A percentile compares a stretch with the other conserved stretches of the same genome.
These are phyloP conservation scores for Pyronema domesticum DNA, from an alignment of 495 filamentous ascomycete species.

Conservation along the genomic window DNA sequence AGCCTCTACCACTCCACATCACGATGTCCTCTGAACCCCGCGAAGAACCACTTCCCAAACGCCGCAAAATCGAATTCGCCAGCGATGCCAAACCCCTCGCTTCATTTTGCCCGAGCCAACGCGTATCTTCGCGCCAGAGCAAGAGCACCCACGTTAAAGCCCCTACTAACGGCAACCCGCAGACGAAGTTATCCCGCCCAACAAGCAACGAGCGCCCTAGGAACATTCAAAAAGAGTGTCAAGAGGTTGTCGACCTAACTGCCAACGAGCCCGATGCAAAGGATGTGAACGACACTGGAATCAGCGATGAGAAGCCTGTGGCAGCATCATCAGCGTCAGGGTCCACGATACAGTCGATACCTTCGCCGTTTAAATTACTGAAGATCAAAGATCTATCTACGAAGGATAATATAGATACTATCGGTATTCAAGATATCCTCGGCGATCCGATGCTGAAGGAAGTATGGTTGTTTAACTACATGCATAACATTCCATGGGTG, in stretches of 20 bases:
- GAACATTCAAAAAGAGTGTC: no score
- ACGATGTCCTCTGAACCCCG: no score
- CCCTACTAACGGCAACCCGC: no score
- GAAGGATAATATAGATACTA: constrained; percentile 45
- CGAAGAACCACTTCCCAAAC: no score
- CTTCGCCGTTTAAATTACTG: constrained; percentile 60
- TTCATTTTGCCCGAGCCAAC: no score
- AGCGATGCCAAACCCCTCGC: no score
- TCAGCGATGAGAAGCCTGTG: neutral
- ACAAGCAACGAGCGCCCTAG: no score
- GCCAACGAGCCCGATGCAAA: neutral
- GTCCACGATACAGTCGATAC: neutral
- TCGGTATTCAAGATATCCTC: constrained; percentile 53
- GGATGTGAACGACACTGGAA: neutral
- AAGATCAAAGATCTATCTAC: constrained; percentile 45
- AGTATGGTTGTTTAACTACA: constrained; percentile 82
- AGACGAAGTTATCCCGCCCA: no score
- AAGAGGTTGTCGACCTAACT: neutral
- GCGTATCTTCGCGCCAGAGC: no score
- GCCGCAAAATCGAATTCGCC: no score
- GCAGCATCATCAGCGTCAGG: neutral
- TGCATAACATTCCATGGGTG: constrained; percentile 64
- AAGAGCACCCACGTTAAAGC: no score
- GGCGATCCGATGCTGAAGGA: constrained; percentile 60
- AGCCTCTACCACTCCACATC: no score